Percentiles rank a stretch among this genome's conserved stretches.
These are phyloP conservation scores for Sphagnum fallax DNA, from an alignment of 228 moss, liverwort and hornwort species.

Conservation along the genomic window DNA sequence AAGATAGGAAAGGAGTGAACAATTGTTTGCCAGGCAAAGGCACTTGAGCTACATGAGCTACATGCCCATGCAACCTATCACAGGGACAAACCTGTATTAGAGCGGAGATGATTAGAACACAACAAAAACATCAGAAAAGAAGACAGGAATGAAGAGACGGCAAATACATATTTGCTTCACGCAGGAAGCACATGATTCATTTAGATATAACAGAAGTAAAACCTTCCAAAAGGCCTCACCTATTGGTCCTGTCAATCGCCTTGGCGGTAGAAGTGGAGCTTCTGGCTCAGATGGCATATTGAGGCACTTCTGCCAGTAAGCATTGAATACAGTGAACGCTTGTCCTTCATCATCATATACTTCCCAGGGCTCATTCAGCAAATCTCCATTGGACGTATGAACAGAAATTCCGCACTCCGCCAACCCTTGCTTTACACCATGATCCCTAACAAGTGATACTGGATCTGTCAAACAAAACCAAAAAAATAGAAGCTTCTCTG, in stretches of 20 bases:
- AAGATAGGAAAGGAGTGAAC: too few relatives aligned
- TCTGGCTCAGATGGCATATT: slow-evolving; percentile 97
- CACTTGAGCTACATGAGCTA: too few relatives aligned
- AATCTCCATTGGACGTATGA: slow-evolving; percentile 88
- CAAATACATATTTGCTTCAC: too few relatives aligned
- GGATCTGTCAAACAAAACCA: slow-evolving; percentile 53
- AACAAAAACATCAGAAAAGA: too few relatives aligned
- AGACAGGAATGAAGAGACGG: too few relatives aligned
- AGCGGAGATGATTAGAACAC: too few relatives aligned
- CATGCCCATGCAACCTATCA: too few relatives aligned
- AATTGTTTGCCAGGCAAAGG: too few relatives aligned
- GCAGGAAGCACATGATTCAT: too few relatives aligned
- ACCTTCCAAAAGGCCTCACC: slow-evolving; percentile 7
- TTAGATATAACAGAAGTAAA: too few relatives aligned
- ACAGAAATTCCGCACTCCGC: slow-evolving; percentile 64
- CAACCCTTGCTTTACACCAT: slow-evolving; percentile 93
- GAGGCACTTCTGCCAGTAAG: slow-evolving; percentile 91
- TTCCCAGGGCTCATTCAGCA: slow-evolving; percentile 99
- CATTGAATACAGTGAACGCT: slow-evolving; percentile 77
- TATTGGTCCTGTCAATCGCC: slow-evolving; percentile 39
- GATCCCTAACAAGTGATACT: slow-evolving; percentile 96
- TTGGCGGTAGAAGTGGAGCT: slow-evolving; percentile 80
- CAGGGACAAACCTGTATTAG: too few relatives aligned
- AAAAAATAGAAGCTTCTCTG: background rate
- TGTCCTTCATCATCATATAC: slow-evolving; percentile 86